Evolutionary conservation across 2,329 filamentous ascomycete genomes (phyloP).

Genomic region (Diaporthe australafricana): DNA sequence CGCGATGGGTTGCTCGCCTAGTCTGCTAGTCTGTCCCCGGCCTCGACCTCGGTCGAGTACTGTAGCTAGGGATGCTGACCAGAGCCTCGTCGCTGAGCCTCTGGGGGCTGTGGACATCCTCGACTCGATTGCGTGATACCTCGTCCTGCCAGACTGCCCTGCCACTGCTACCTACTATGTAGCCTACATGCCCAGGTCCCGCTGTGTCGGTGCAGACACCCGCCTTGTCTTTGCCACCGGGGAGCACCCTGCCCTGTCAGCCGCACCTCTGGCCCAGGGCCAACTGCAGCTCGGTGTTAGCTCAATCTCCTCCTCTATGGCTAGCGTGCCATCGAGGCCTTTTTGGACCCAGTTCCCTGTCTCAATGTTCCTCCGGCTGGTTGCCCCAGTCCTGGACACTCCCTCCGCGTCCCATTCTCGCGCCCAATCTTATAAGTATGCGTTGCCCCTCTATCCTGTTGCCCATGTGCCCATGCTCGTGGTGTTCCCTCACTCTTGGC

Average conservation of each 20-base stretch:
- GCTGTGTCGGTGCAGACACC: slow-evolving; percentile 17
- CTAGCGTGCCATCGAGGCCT: slow-evolving; percentile 30
- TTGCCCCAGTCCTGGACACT: slow-evolving; percentile 12
- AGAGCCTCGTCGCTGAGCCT: neutral
- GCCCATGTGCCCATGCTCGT: neutral
- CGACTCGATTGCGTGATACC: neutral
- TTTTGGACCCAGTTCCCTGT: slow-evolving; percentile 28
- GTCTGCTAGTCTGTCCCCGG: neutral
- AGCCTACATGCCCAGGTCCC: neutral
- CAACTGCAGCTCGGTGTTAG: slow-evolving; percentile 10
- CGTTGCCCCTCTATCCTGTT: slow-evolving; percentile 5
- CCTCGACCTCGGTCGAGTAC: neutral
- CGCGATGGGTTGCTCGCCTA: neutral
- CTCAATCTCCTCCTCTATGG: slow-evolving; percentile 11
- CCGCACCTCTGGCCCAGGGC: slow-evolving; percentile 19
- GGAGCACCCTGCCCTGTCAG: slow-evolving; percentile 11
- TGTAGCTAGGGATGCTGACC: neutral
- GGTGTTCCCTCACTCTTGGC: neutral
- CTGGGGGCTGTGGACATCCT: neutral
- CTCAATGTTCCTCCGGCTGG: slow-evolving; percentile 3
- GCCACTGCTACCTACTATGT: neutral
- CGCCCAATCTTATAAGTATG: slow-evolving; percentile 24
- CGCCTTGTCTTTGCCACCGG: slow-evolving; percentile 9
- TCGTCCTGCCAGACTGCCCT: too few relatives aligned
- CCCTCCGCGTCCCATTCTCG: slow-evolving; percentile 12